Percentiles rank a stretch among this genome's conserved stretches.
Evolutionary conservation across 2,329 filamentous ascomycete species (phyloP).

Genomic region (Emmonsiellopsis sp.): DNA sequence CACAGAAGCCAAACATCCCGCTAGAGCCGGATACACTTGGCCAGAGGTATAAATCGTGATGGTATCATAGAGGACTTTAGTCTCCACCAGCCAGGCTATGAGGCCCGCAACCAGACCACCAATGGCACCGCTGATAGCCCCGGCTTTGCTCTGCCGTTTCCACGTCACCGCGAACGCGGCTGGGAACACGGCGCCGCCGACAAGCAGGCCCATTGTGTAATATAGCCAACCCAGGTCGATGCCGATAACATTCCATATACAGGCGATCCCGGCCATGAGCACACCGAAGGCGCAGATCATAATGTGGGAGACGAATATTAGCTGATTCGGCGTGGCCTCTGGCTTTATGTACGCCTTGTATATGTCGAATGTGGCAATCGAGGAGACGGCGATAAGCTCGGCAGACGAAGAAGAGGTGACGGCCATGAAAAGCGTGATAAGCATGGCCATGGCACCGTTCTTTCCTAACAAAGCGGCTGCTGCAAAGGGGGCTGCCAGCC

Average conservation of each 20-base stretch:
- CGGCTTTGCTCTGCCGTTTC: slow-evolving; percentile 68
- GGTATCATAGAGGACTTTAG: slow-evolving; percentile 57
- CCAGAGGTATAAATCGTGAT: slow-evolving; percentile 69
- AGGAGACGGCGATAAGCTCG: slow-evolving; percentile 78
- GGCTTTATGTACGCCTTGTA: slow-evolving; percentile 85
- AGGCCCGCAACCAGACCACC: slow-evolving; percentile 61
- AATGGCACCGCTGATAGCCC: slow-evolving; percentile 60
- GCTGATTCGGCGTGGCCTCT: slow-evolving; percentile 58
- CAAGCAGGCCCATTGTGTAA: slow-evolving; percentile 84
- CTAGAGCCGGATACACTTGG: too few species aligned
- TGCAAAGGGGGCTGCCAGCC: slow-evolving; percentile 75
- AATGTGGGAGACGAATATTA: slow-evolving; percentile 72
- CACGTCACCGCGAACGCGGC: slow-evolving; percentile 73
- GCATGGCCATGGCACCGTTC: slow-evolving; percentile 67
- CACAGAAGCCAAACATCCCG: too few species aligned
- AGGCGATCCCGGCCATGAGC: slow-evolving; percentile 68
- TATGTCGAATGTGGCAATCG: slow-evolving; percentile 80
- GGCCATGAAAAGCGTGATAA: slow-evolving; percentile 82
- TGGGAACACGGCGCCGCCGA: slow-evolving; percentile 75
- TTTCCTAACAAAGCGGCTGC: slow-evolving; percentile 75
- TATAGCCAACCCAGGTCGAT: slow-evolving; percentile 87
- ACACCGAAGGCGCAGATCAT: slow-evolving; percentile 66
- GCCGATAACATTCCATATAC: slow-evolving; percentile 63
- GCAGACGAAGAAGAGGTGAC: slow-evolving; percentile 77
- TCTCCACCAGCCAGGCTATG: slow-evolving; percentile 69